Percentiles rank a stretch among this genome's conserved stretches.
phyloP scores from a whole-genome alignment of 108 stramenopile species.

The Hondaea fermentalgiana region DNA sequence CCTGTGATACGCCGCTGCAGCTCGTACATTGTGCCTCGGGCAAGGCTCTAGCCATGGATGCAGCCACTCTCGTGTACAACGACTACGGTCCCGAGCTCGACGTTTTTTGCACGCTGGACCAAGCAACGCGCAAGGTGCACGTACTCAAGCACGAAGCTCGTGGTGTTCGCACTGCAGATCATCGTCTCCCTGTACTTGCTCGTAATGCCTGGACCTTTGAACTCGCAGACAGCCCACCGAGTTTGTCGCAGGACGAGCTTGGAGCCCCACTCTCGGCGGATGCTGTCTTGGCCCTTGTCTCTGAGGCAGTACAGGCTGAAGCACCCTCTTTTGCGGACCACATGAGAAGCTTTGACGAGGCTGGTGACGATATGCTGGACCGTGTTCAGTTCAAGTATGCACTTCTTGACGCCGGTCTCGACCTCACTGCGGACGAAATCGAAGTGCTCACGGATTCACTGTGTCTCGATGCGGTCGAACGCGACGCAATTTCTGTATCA shows the following conservation, averaged over 20 bases:
- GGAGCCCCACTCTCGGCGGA: not conserved
- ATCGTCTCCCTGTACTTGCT: not conserved
- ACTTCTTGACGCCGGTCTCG: not conserved
- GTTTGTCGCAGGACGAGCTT: not conserved
- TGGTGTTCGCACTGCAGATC: not conserved
- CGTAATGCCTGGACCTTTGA: not conserved
- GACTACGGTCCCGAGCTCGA: not conserved
- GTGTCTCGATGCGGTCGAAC: not conserved
- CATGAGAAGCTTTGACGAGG: not conserved
- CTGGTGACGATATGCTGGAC: not conserved
- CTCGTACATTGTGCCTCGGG: not conserved
- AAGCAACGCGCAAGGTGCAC: not conserved
- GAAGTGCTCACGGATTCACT: not conserved
- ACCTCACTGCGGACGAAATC: not conserved
- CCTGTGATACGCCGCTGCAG: not conserved
- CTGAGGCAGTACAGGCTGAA: not conserved
- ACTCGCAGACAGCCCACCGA: not conserved
- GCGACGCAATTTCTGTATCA: not conserved
- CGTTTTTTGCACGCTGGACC: not conserved
- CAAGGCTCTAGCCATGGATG: not conserved
- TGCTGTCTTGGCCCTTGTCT: not conserved
- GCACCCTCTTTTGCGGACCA: not conserved
- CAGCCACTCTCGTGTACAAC: not conserved
- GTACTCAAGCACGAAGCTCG: not conserved
- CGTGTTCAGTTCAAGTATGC: not conserved